Evolutionary conservation across 371 early-diverging fungal species (phyloP).

Genomic region (Actinomucor elegans): DNA sequence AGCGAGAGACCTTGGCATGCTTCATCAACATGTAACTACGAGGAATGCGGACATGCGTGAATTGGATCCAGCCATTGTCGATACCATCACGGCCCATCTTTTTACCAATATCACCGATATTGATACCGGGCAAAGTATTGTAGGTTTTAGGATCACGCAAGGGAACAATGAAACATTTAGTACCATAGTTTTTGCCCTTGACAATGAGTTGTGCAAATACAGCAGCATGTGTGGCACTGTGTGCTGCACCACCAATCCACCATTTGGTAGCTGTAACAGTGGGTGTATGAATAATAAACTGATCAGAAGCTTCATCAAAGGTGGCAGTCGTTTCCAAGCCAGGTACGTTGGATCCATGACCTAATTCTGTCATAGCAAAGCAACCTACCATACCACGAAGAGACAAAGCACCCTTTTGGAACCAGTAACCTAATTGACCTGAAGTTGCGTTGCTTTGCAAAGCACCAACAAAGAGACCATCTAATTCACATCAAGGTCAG

Average conservation of each 20-base stretch:
- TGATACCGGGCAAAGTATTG: conserved; percentile 58
- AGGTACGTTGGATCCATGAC: conserved; percentile 88
- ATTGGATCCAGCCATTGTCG: conserved; percentile 87
- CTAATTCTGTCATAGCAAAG: conserved; percentile 92
- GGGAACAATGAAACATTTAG: conserved; percentile 77
- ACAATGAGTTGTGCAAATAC: conserved; percentile 83
- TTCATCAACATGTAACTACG: conserved; percentile 87
- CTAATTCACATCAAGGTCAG: too few species aligned
- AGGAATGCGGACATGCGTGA: conserved; percentile 80
- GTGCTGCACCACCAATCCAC: conserved; percentile 96
- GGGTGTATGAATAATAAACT: conserved; percentile 91
- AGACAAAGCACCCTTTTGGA: conserved; percentile 82
- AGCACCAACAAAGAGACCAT: conserved; percentile 88
- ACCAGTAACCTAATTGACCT: conserved; percentile 87
- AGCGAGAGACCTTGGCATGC: conserved; percentile 88
- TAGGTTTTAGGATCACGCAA: conserved; percentile 62
- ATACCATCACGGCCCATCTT: conserved; percentile 84
- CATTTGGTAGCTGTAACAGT: conserved; percentile 89
- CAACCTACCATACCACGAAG: conserved; percentile 85
- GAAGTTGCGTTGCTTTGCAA: conserved; percentile 87
- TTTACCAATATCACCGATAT: conserved; percentile 71
- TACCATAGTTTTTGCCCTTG: conserved; percentile 75
- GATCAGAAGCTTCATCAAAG: conserved; percentile 79
- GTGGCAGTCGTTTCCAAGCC: conserved; percentile 94
- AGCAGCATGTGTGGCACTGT: conserved; percentile 80